Evolutionary conservation across 257 asterid genomes (phyloP).

Genomic region (Primulina tabacum): DNA sequence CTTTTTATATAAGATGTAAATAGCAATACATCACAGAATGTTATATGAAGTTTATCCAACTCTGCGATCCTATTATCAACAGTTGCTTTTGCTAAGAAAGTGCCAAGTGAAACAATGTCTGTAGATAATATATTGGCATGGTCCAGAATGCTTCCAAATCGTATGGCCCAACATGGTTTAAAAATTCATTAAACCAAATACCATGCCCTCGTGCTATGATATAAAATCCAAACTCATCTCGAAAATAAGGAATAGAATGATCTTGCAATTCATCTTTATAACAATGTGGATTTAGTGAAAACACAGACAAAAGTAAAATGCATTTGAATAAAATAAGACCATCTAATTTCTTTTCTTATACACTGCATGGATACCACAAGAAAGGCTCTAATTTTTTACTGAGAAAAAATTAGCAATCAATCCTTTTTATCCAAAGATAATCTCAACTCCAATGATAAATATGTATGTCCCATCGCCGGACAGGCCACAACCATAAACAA

Average conservation of each 20-base stretch:
- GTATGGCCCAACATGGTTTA: background rate
- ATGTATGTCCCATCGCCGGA: background rate
- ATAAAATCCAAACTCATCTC: background rate
- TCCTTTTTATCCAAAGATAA: background rate
- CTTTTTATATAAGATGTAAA: background rate
- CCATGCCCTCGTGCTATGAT: constrained; percentile 2
- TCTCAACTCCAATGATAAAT: background rate
- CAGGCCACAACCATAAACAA: background rate
- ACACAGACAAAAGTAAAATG: background rate
- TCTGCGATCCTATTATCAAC: background rate
- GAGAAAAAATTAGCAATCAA: background rate
- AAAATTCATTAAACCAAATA: background rate
- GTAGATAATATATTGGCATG: background rate
- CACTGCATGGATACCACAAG: background rate
- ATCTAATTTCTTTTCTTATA: background rate
- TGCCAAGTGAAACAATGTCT: background rate
- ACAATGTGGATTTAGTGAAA: too few relatives aligned
- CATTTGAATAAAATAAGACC: background rate
- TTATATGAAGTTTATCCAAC: background rate
- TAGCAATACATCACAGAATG: background rate
- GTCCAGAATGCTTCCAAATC: background rate
- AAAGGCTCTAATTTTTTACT: background rate
- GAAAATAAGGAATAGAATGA: constrained; percentile 6
- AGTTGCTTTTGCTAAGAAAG: constrained; percentile 3
- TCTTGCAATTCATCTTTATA: background rate